phyloP scores from a whole-genome alignment of 2,329 filamentous ascomycete species.

The Apiospora arundinis region DNA sequence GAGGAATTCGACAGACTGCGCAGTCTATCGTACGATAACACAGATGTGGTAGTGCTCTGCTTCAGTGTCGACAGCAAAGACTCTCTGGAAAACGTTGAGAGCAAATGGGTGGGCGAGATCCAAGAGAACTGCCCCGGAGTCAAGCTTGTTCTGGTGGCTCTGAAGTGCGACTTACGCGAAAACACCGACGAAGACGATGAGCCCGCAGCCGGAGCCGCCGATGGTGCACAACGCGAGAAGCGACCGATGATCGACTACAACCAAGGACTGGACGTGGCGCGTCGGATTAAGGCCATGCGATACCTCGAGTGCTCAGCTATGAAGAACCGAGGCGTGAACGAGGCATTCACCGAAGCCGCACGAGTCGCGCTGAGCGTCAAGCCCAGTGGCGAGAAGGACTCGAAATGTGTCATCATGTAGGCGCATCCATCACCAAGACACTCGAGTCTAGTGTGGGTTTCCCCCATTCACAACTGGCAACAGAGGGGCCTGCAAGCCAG shows the following conservation, averaged over 20 bases:
- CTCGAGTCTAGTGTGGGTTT: not conserved
- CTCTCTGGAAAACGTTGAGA: slow-evolving; percentile 97
- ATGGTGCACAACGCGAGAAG: slow-evolving; percentile 58
- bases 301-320: slow-evolving; percentile 99
- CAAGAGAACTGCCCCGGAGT: slow-evolving; percentile 96
- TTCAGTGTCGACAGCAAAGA: slow-evolving; percentile 97
- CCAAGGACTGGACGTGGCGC: slow-evolving; percentile 87
- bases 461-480: not conserved
- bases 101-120: slow-evolving; percentile 98
- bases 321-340: slow-evolving; percentile 96
- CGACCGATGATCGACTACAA: slow-evolving; percentile 86
- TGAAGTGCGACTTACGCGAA: slow-evolving; percentile 96
- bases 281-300: slow-evolving; percentile 88
- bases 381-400: slow-evolving; percentile 64
- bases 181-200: slow-evolving; percentile 74
- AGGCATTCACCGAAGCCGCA: slow-evolving; percentile 97
- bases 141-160: slow-evolving; percentile 90
- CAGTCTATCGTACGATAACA: slow-evolving; percentile 95
- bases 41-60: slow-evolving; percentile 98
- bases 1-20: slow-evolving; percentile 98
- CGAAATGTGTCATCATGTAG: slow-evolving; percentile 67
- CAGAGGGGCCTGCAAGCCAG: not conserved
- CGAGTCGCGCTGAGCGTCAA: slow-evolving; percentile 84
- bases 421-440: not conserved
- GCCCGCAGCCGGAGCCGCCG: slow-evolving; percentile 46